Evolutionary conservation across 768 basidiomycete genomes (phyloP), one percentile per base, ranked within the genome.

Genomic region (Cystofilobasidium ferigula): DNA sequence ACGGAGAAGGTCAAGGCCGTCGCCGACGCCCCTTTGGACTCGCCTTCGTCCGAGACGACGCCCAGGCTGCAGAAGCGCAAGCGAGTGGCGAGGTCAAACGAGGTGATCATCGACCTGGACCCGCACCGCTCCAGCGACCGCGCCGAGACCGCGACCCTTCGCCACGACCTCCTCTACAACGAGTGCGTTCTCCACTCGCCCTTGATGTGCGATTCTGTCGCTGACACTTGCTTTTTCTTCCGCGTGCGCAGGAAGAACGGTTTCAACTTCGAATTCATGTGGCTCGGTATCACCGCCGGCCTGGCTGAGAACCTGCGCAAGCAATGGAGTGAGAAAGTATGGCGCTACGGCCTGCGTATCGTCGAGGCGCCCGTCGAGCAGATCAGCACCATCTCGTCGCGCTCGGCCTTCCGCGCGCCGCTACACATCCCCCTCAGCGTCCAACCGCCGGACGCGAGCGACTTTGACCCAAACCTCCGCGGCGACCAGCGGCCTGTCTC

Each of bases 201-300:
- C 34, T 22, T 22, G 13, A 24, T 16, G 0, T 20, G 10, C 42
- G 6, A 9, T 22, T 24, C 0, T 18, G 6, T 20, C 20, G 10
- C 16, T 22, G 4, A 22, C 10, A 57, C 12, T 47, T 3, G 35
- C 10, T 7, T 43, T 26, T 18, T 36, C 45, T 18, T 56, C 34
- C 51, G 8, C 24, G 5, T 16, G 26, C 20, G 32, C 48, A 63
- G 62, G 14, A 36, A 38, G 48, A 32, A 70, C 48, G 73, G 75
- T 0, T 95, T 95, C 78, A 94, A 98, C 75, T 92, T 98, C 71
- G 93, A 99, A 76, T 80, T 99, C 34, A 89, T 94, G 62, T 99
- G 95, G 94, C 86, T 98, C 45, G 92, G 90, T 2, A 87, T 92
- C 1, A 92, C 91, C 0, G 90, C 92, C 63, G 88, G 84, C 74